Evolutionary conservation across 2,329 filamentous ascomycete genomes (phyloP), one percentile per base, ranked within the genome.

Genomic region (Arthroderma sp.): DNA sequence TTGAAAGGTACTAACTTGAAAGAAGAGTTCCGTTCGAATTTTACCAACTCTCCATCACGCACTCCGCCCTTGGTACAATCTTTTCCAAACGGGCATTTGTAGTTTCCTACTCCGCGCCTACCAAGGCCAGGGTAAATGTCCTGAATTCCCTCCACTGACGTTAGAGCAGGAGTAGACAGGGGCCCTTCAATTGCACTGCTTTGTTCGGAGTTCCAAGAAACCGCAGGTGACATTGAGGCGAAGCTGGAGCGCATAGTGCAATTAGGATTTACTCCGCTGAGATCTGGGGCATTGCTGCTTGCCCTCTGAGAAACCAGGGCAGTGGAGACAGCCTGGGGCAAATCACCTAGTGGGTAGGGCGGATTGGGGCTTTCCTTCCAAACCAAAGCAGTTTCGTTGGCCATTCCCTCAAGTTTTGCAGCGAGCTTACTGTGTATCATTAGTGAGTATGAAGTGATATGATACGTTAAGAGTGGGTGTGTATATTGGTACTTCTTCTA

Each of bases 361-460:
- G 37, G 54, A 23, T 55, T 55, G 38, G 54, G 54, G 39, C 54
- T 43, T 55, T 28, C 38, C 15, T 33, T 31, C 54, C 54, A 55
- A n/a, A 33, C 19, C 19, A 33, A 15, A 31, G 37, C 11, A 21
- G n/a, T 55, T 31, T 55, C 37, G 31, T 55, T 44, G 11, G 54
- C 39, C 54, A 55, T 55, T 44, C 28, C 11, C 17, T 55, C 39
- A 35, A 55, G 37, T 44, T 31, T 44, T n/a, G 17, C 11, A 15
- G 54, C 23, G n/a, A 44, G 39, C 6, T 8, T 15, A 15, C 51
- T 54, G 51, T 31, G 25, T 13, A 25, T 25, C 51, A 25, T 37
- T n/a, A 19, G 37, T 54, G 31, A 38, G 51, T 13, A n/a, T n/a
- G n/a, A n/a, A n/a, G 31, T 54, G n/a, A n/a, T 15, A 33, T n/a